Conservation (phyloP, 345 rosid species). For the Tarenaya hassleriana region DNA sequence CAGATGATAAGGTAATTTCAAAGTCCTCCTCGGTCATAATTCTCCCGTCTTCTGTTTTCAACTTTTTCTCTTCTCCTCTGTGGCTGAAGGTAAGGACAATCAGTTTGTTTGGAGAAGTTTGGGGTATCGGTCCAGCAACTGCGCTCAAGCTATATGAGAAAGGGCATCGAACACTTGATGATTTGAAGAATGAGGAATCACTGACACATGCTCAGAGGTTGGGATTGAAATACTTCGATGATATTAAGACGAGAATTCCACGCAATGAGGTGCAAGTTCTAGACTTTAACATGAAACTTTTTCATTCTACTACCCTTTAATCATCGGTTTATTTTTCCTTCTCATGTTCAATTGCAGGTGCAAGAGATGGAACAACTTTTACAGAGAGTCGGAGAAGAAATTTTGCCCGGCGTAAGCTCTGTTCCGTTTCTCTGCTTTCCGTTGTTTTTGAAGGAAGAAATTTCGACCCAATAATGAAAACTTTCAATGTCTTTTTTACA, state of each 20-base stretch:
- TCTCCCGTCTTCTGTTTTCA: conserved; percentile 7
- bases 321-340: conserved; percentile 6
- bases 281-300: conserved; percentile 17
- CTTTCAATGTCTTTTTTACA: conserved; percentile 26
- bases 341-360: conserved; percentile 39
- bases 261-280: conserved; percentile 60
- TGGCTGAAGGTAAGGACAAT: conserved; percentile 64
- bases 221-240: conserved; percentile 91
- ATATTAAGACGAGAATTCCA: conserved; percentile 75
- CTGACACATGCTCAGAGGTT: conserved; percentile 72
- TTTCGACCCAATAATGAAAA: background rate
- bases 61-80: conserved; percentile 14
- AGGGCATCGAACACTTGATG: conserved; percentile 73
- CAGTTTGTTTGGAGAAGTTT: conserved; percentile 82
- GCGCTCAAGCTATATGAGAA: conserved; percentile 87
- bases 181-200: conserved; percentile 67
- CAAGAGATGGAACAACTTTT: conserved; percentile 77
- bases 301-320: background rate
- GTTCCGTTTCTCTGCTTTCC: conserved; percentile 5
- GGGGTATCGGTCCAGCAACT: conserved; percentile 98
- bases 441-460: background rate
- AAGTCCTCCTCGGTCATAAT: background rate
- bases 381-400: conserved; percentile 63
- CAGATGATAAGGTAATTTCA: conserved; percentile 73
- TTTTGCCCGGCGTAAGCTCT: conserved; percentile 68